phyloP scores from a whole-genome alignment of 2,329 filamentous ascomycete species.

The Seiridium unicorne region DNA sequence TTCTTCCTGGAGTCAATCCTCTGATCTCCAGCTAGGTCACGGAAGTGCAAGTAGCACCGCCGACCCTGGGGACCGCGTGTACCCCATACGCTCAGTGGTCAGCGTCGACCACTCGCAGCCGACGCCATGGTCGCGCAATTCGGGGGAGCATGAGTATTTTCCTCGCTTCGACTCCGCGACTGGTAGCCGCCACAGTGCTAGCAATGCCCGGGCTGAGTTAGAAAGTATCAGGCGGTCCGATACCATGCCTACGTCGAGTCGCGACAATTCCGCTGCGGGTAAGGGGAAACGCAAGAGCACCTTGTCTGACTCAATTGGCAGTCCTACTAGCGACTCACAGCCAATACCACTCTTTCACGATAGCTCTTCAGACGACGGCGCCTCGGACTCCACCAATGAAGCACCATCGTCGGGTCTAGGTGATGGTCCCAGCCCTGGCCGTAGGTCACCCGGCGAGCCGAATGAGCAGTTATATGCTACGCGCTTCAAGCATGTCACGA shows the following conservation, averaged over 20 bases:
- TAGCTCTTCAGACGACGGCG: constrained; percentile 15
- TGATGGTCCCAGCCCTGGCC: constrained; percentile 10
- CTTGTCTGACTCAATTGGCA: constrained; percentile 11
- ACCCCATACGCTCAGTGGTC: constrained; percentile 78
- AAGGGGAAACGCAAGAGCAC: constrained; percentile 13
- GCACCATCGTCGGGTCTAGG: constrained; percentile 11
- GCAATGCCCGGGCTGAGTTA: constrained; percentile 23
- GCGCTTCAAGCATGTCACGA: constrained; percentile 76
- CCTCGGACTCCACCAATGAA: constrained; percentile 18
- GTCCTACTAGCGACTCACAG: constrained; percentile 10
- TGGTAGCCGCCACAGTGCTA: constrained; percentile 30
- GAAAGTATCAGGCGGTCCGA: constrained; percentile 13
- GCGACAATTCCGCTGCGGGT: not conserved
- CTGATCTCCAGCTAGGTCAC: constrained; percentile 37
- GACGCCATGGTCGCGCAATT: constrained; percentile 33
- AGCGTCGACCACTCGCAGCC: constrained; percentile 57
- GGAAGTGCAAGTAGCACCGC: constrained; percentile 25
- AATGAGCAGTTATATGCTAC: constrained; percentile 58
- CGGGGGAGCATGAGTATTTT: constrained; percentile 37
- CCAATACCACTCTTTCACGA: constrained; percentile 21
- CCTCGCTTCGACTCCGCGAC: constrained; percentile 23
- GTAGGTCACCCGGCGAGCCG: constrained; percentile 11
- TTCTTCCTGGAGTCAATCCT: constrained; percentile 41
- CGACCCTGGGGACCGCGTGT: constrained; percentile 60
- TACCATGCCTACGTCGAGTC: constrained; percentile 12